Conservation (phyloP, 345 rosid genomes). For the Dipteronia sinensis region DNA sequence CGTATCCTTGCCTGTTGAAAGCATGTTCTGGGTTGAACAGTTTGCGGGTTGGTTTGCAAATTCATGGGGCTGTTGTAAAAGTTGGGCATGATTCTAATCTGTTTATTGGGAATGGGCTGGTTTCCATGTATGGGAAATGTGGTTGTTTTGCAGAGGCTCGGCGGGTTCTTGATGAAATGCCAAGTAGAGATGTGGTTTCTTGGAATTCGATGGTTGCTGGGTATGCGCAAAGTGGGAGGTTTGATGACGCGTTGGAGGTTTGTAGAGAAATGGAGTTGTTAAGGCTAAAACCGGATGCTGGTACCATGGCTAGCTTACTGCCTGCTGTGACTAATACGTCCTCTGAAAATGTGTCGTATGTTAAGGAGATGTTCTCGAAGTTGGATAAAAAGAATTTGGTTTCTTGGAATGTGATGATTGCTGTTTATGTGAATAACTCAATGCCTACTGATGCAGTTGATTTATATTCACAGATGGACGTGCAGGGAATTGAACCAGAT, state of each 20-base stretch:
- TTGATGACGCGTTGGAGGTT: slow-evolving; percentile 64
- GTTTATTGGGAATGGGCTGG: slow-evolving; percentile 65
- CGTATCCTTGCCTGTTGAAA: slow-evolving; percentile 72
- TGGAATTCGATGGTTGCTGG: slow-evolving; percentile 79
- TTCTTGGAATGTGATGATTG: slow-evolving; percentile 82
- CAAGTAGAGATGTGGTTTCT: slow-evolving; percentile 61
- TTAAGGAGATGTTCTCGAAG: slow-evolving; percentile 57
- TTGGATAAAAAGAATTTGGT: slow-evolving; percentile 49
- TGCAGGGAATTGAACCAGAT: slow-evolving; percentile 58
- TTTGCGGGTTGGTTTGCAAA: slow-evolving; percentile 54
- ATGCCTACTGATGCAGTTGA: slow-evolving; percentile 68
- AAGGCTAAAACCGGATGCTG: slow-evolving; percentile 51
- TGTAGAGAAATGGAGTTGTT: slow-evolving; percentile 61
- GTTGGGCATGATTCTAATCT: slow-evolving; percentile 55
- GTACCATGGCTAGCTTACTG: slow-evolving; percentile 74
- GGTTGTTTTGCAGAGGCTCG: slow-evolving; percentile 57
- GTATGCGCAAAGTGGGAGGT: slow-evolving; percentile 58
- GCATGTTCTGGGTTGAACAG: slow-evolving; percentile 63
- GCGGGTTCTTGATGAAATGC: slow-evolving; percentile 62
- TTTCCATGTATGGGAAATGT: slow-evolving; percentile 79
- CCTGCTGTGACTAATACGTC: slow-evolving; percentile 68
- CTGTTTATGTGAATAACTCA: slow-evolving; percentile 55
- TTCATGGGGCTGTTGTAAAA: slow-evolving; percentile 52
- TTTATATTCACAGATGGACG: slow-evolving; percentile 54
- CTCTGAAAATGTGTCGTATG: slow-evolving; percentile 47